Conservation (phyloP, 139 green algal species). For the Mesostigma viride region DNA sequence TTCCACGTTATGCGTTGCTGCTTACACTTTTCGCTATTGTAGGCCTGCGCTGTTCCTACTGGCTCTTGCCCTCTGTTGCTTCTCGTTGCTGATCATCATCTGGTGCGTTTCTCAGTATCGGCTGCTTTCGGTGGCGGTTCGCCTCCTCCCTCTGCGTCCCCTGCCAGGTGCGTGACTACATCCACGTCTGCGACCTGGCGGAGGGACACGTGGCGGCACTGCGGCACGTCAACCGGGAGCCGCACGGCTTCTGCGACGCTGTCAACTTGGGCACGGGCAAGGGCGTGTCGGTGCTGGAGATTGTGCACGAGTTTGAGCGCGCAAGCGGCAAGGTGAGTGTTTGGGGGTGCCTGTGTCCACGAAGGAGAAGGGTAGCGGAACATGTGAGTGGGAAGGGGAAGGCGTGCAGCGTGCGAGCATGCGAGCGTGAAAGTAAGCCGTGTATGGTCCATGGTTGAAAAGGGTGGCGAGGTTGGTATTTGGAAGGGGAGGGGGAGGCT, state of each 20-base stretch:
- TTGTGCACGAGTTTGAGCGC: constrained; percentile 86
- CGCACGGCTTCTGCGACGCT: constrained; percentile 39
- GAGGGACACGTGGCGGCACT: constrained; percentile 79
- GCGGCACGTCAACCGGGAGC: constrained; percentile 40
- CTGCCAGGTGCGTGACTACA: constrained; percentile 93
- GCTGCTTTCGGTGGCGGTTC: no score
- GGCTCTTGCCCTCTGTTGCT: no score
- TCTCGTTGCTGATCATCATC: no score
- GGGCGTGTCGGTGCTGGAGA: constrained; percentile 89
- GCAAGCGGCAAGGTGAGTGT: constrained; percentile 54
- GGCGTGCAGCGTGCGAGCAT: neutral
- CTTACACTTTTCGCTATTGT: no score
- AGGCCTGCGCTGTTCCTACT: no score
- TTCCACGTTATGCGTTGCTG: no score
- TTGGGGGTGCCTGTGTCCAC: neutral
- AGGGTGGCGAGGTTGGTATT: no score
- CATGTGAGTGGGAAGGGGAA: neutral
- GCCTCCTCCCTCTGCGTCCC: no score
- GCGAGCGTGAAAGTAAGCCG: neutral
- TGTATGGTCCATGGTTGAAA: neutral
- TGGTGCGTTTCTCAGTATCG: no score
- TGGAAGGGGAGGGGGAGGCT: no score
- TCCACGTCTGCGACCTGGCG: constrained; percentile 84
- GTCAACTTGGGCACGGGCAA: constrained; percentile 90
- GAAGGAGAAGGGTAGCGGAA: neutral